Percentiles rank a stretch among this genome's conserved stretches.
These are phyloP conservation scores for Cenococcum geophilum DNA, from an alignment of 495 filamentous ascomycete genomes.

Conservation along the genomic window DNA sequence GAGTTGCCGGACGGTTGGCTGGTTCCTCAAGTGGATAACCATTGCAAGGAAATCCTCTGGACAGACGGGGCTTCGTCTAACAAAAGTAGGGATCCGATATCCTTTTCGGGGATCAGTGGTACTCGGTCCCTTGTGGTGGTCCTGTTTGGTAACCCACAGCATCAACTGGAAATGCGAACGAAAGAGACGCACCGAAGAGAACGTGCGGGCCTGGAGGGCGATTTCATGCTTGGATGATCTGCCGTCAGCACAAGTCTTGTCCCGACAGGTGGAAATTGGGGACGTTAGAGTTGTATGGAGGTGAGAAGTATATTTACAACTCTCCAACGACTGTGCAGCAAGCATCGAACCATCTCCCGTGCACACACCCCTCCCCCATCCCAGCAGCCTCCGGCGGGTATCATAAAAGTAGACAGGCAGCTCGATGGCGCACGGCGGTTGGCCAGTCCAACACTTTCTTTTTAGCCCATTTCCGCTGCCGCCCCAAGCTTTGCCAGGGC, in stretches of 20 bases:
- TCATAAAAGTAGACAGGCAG: not conserved
- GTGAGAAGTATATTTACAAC: not conserved
- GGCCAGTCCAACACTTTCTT: not conserved
- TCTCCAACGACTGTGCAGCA: not conserved
- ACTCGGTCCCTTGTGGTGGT: too few relatives aligned
- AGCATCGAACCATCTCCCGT: not conserved
- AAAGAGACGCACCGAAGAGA: too few relatives aligned
- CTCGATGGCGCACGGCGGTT: not conserved
- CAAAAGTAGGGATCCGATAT: too few relatives aligned
- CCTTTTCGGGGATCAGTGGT: too few relatives aligned
- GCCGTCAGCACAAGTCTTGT: conserved; percentile 21
- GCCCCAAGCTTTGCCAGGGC: conserved; percentile 5
- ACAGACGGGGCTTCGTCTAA: too few relatives aligned
- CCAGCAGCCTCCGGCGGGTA: not conserved
- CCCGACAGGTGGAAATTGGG: conserved; percentile 24
- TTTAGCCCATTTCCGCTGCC: not conserved
- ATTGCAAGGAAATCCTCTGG: too few relatives aligned
- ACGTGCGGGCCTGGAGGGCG: too few relatives aligned
- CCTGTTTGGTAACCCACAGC: too few relatives aligned
- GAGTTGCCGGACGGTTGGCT: too few relatives aligned
- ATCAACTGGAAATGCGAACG: too few relatives aligned
- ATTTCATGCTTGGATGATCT: not conserved
- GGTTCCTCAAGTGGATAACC: too few relatives aligned
- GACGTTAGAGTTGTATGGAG: conserved; percentile 8
- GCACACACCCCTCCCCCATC: not conserved